Percentiles rank a stretch among this genome's conserved stretches.
phyloP scores from a whole-genome alignment of 257 asterid genomes.

The Petunia axillaris region DNA sequence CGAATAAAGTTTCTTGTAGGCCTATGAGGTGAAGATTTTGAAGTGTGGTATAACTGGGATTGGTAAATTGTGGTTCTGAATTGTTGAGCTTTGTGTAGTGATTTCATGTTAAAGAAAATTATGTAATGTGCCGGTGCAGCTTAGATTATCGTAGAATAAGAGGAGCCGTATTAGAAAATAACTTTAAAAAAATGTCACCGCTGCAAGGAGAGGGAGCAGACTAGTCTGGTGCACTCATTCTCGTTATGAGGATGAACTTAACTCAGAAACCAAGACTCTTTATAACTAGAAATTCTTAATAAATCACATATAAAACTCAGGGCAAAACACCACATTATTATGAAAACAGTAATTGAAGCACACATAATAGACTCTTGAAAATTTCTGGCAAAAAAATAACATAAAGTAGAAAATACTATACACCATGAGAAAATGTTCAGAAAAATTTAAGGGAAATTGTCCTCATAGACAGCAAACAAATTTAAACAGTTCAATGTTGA shows the following conservation, averaged over 20 bases:
- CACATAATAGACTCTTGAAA: background rate
- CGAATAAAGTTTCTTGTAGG: constrained; percentile 45
- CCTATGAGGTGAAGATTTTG: constrained; percentile 44
- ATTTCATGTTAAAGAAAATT: no score
- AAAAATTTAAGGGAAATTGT: background rate
- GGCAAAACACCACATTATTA: background rate
- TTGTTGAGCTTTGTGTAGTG: no score
- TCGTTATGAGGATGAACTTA: no score
- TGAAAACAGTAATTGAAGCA: background rate
- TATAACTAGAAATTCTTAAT: no score
- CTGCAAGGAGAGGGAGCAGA: no score
- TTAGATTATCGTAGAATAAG: no score
- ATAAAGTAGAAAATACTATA: background rate
- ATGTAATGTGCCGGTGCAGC: no score
- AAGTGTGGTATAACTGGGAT: constrained; percentile 29
- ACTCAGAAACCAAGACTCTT: no score
- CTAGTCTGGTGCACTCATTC: no score
- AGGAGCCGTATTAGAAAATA: no score
- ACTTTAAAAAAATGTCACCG: no score
- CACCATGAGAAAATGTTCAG: background rate
- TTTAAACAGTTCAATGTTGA: no score
- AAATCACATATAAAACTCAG: background rate
- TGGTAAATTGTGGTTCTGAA: constrained; percentile 25
- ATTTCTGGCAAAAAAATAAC: background rate
- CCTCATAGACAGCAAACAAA: background rate